Evolutionary conservation across 2,329 filamentous ascomycete genomes (phyloP).

Genomic region (Pyricularia sp.): DNA sequence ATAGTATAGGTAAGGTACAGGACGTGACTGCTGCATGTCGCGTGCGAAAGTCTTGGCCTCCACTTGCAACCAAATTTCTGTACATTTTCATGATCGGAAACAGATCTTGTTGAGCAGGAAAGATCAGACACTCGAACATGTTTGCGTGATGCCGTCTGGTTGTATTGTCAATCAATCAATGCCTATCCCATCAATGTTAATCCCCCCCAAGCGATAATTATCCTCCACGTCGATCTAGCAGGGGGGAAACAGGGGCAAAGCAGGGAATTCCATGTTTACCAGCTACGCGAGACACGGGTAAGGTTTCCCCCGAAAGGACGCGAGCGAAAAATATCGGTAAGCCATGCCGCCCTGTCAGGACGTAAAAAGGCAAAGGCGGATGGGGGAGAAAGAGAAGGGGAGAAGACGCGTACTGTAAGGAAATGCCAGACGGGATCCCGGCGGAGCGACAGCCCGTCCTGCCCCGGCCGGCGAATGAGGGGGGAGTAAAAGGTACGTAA

Average conservation of each 20-base stretch:
- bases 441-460: too few species aligned
- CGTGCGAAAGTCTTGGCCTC: not conserved
- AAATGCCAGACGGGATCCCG: not conserved
- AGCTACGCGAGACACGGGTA: not conserved
- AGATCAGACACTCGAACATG: not conserved
- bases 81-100: not conserved
- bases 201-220: not conserved
- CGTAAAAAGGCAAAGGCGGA: not conserved
- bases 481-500: too few species aligned
- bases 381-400: too few species aligned
- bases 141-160: not conserved
- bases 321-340: not conserved
- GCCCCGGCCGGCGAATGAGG: too few species aligned
- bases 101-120: not conserved
- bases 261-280: not conserved
- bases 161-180: not conserved
- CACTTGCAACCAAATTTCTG: not conserved
- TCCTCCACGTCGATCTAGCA: not conserved
- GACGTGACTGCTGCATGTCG: not conserved
- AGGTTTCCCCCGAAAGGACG: not conserved
- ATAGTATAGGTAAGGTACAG: not conserved
- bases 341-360: not conserved
- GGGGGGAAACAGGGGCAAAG: not conserved
- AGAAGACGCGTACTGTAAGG: not conserved
- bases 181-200: not conserved